Evolutionary conservation across 108 stramenopile species (phyloP).

Genomic region (Cyclotella sp.): DNA sequence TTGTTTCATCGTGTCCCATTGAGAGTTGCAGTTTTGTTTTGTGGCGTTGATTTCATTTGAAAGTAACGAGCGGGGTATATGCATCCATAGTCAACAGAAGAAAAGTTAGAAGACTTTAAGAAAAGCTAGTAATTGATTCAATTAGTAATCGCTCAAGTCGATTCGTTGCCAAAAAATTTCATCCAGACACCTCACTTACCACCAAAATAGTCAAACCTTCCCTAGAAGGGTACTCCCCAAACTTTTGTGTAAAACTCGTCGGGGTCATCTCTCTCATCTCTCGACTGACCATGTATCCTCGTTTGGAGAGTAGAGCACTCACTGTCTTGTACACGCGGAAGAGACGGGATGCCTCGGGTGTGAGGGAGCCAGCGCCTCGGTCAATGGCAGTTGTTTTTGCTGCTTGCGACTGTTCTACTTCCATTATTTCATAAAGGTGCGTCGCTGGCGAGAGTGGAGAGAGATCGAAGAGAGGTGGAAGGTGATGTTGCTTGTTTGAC

Average conservation of each 20-base stretch:
- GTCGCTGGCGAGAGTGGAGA: neutral
- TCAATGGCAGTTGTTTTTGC: neutral
- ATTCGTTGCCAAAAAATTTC: neutral
- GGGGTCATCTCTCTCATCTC: conserved; percentile 90
- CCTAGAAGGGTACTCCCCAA: conserved; percentile 85
- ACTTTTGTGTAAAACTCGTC: conserved; percentile 69
- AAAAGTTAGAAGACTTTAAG: too few relatives aligned
- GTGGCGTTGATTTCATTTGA: neutral
- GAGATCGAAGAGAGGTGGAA: neutral
- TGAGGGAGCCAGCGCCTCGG: conserved; percentile 44
- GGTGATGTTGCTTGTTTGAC: too few relatives aligned
- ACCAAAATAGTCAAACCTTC: conserved; percentile 87
- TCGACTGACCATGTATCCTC: conserved; percentile 91
- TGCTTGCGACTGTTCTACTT: conserved; percentile 15
- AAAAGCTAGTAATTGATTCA: too few relatives aligned
- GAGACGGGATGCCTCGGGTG: conserved; percentile 85
- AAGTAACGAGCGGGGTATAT: too few relatives aligned
- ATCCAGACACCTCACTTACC: conserved; percentile 30
- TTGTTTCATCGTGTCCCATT: conserved; percentile 6
- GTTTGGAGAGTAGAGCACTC: conserved; percentile 86
- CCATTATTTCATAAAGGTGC: neutral
- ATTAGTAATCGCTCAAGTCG: too few relatives aligned
- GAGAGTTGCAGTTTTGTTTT: neutral
- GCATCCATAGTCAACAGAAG: neutral
- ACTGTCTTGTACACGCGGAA: conserved; percentile 94